Base-by-base conservation (phyloP, 2,329 filamentous ascomycete genomes). In the Aplosporella prunicola region DNA sequence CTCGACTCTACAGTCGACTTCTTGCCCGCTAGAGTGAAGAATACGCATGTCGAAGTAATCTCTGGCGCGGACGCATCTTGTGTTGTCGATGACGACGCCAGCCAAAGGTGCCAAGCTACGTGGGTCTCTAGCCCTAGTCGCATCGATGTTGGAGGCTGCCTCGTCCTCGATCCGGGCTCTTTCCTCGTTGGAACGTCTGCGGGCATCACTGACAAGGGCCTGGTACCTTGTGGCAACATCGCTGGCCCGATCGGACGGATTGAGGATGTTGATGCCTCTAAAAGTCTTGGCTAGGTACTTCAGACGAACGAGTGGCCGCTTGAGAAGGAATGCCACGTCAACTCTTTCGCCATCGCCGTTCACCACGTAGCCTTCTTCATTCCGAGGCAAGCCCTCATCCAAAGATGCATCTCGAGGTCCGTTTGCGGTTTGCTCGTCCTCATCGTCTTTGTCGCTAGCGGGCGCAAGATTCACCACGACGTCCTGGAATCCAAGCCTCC, bases 401-500 rank as follows among this genome's bases (percentile, higher is more conserved):
- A 69, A 69, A 4, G 64, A 63, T 9, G 68, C 64, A 24, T n/a
- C 22, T 8, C n/a, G 8, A 24, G 22, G 22, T n/a, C 22, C 22
- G n/a, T 8, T 24, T 22, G 65, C 58, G 42, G 62, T 60, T 11
- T 60, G 49, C 4, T 56, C 43, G 39, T 53, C 59, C 8, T 53
- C 51, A 26, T 76, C 69, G 32, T 80, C 75, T n/a, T 59, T 49
- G 32, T 80, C 76, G 22, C 80, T 76, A 4, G 77, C 74, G 6
- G 86, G 83, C 1, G 86, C 87, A 22, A 96, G 75, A 54, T 94
- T 96, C 49, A 98, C 85, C 33, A 96, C 78, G 14, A 98, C 77
- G 55, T 93, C 88, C 51, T 94, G 83, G 58, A 96, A 98, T 1
- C 91, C 91, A 32, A 96, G 71, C 20, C 87, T 75, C 91, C 91